These are phyloP conservation scores for Exophiala spinifera DNA, from an alignment of 2,329 filamentous ascomycete species.

Conservation along the genomic window DNA sequence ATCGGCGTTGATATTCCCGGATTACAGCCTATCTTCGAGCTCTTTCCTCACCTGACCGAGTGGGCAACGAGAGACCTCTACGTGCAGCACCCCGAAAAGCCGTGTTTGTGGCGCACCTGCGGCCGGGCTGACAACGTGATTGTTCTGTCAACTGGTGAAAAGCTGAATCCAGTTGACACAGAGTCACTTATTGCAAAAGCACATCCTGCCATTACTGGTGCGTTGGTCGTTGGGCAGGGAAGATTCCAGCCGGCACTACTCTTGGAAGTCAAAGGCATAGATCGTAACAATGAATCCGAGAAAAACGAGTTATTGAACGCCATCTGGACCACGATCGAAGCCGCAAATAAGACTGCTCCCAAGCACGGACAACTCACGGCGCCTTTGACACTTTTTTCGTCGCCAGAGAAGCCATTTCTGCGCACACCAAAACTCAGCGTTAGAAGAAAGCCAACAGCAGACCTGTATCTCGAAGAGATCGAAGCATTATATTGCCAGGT, in stretches of 20 bases:
- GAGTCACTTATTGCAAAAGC: slow-evolving; percentile 48
- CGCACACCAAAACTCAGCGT: not conserved
- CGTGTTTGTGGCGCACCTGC: slow-evolving; percentile 42
- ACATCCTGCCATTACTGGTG: not conserved
- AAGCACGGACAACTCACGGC: not conserved
- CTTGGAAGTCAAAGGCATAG: too few relatives aligned
- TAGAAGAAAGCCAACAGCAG: too few relatives aligned
- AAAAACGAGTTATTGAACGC: not conserved
- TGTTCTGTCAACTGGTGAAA: slow-evolving; percentile 50
- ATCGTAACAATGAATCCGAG: too few relatives aligned
- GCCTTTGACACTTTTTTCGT: not conserved
- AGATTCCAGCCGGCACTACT: slow-evolving; percentile 1
- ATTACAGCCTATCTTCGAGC: too few relatives aligned
- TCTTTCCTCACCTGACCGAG: not conserved
- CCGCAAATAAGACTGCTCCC: not conserved
- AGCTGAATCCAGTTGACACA: slow-evolving; percentile 46
- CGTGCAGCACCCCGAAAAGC: slow-evolving; percentile 3
- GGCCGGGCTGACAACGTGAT: slow-evolving; percentile 47
- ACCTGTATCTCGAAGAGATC: too few relatives aligned
- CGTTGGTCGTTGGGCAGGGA: slow-evolving; percentile 1
- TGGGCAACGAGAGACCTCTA: slow-evolving; percentile 6
- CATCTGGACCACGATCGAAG: not conserved
- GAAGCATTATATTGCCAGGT: too few relatives aligned
- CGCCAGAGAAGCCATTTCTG: not conserved
- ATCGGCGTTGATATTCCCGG: too few relatives aligned